Conservation (phyloP, 1,284 basidiomycete species). For the Rhizoctonia solani region DNA sequence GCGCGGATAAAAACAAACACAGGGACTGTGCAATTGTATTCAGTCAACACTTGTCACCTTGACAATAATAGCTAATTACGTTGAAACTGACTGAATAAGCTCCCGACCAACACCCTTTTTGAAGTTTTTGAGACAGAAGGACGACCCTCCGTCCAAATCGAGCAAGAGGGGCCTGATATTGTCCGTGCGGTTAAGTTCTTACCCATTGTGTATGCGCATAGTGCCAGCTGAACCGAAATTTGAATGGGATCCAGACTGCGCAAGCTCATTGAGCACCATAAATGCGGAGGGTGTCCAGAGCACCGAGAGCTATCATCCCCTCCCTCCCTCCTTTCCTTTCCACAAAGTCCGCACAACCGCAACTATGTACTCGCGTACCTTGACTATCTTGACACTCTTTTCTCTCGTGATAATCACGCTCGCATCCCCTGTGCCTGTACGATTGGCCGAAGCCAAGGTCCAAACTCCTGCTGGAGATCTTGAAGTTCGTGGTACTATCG, state of each 20-base stretch:
- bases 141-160: neutral
- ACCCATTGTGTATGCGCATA: neutral
- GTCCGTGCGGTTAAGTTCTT: constrained; percentile 5
- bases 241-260: neutral
- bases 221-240: neutral
- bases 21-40: neutral
- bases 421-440: neutral
- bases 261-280: too few species aligned
- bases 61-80: neutral
- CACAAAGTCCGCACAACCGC: neutral
- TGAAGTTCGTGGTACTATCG: neutral
- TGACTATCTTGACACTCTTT: constrained; percentile 3
- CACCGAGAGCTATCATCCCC: neutral
- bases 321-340: neutral
- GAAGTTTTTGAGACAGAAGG: neutral
- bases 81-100: neutral
- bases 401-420: neutral
- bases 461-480: neutral
- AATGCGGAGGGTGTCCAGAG: neutral
- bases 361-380: constrained; percentile 12
- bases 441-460: neutral
- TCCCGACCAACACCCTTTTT: constrained; percentile 22
- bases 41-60: neutral
- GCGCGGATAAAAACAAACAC: neutral
- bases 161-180: neutral